Conservation (phyloP, 495 filamentous ascomycete species). For the Lindgomyces ingoldianus region DNA sequence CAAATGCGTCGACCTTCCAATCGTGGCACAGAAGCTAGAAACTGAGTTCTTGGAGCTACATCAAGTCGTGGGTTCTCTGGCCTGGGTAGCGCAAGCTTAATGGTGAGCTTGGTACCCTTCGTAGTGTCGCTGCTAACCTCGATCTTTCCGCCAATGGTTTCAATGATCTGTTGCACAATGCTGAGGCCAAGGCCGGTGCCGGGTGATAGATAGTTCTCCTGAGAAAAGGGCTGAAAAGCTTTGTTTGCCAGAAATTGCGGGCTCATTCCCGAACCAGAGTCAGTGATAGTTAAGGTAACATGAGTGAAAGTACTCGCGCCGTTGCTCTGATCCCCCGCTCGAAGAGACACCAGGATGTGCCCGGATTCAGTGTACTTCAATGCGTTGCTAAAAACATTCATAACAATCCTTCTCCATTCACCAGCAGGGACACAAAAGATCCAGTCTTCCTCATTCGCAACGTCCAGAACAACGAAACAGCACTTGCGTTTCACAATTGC, state of each 20-base stretch:
- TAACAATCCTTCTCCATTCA: slow-evolving; percentile 36
- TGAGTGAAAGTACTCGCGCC: neutral
- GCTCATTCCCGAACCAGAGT: slow-evolving; percentile 42
- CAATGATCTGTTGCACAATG: slow-evolving; percentile 42
- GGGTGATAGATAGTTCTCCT: slow-evolving; percentile 39
- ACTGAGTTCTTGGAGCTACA: neutral
- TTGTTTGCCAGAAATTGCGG: slow-evolving; percentile 34
- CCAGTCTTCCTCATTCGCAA: slow-evolving; percentile 24
- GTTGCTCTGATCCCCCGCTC: neutral
- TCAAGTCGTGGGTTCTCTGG: neutral
- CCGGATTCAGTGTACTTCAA: slow-evolving; percentile 44
- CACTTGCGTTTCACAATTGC: neutral
- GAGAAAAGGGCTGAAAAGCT: slow-evolving; percentile 41
- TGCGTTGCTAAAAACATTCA: slow-evolving; percentile 45
- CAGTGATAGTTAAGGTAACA: slow-evolving; percentile 34
- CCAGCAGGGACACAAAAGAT: slow-evolving; percentile 25
- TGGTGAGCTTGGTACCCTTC: slow-evolving; percentile 35
- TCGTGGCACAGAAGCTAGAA: slow-evolving; percentile 4
- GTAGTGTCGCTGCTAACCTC: slow-evolving; percentile 27
- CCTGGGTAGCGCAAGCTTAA: slow-evolving; percentile 23
- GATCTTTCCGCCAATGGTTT: slow-evolving; percentile 35
- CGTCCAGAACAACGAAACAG: slow-evolving; percentile 34
- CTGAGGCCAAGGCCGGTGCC: slow-evolving; percentile 44
- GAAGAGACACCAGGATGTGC: slow-evolving; percentile 37
- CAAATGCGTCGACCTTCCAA: slow-evolving; percentile 13